These are phyloP conservation scores for Harringtonia aguacate DNA, from an alignment of 2,329 filamentous ascomycete genomes.

Conservation along the genomic window DNA sequence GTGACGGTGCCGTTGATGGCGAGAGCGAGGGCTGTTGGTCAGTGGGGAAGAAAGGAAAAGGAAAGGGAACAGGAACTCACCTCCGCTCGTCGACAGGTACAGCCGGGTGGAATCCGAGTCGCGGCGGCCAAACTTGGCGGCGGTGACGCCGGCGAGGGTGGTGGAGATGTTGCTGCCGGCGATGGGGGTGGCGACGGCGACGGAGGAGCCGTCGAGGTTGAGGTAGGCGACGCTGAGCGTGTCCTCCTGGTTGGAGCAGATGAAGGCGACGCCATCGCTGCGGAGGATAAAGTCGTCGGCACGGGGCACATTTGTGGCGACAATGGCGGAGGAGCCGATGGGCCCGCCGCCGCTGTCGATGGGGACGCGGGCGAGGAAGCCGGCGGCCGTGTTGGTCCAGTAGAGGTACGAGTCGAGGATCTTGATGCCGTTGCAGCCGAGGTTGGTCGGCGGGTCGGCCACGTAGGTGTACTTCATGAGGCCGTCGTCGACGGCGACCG, in stretches of 20 bases:
- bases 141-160: slow-evolving; percentile 1
- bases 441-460: neutral
- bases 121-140: slow-evolving; percentile 3
- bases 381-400: slow-evolving; percentile 16
- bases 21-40: slow-evolving; percentile 26
- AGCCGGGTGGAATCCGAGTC: neutral
- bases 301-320: slow-evolving; percentile 5
- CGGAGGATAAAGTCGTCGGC: slow-evolving; percentile 16
- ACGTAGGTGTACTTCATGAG: slow-evolving; percentile 8
- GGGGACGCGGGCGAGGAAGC: slow-evolving; percentile 12
- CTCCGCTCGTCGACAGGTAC: slow-evolving; percentile 3
- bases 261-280: slow-evolving; percentile 11
- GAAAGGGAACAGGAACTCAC: slow-evolving; percentile 1
- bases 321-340: slow-evolving; percentile 9
- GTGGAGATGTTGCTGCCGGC: slow-evolving; percentile 3
- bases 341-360: slow-evolving; percentile 8
- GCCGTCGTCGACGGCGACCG: slow-evolving; percentile 14
- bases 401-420: slow-evolving; percentile 14
- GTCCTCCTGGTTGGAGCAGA: slow-evolving; percentile 6
- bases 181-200: neutral
- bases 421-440: slow-evolving; percentile 17
- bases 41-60: slow-evolving; percentile 26
- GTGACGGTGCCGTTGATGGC: slow-evolving; percentile 30
- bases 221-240: slow-evolving; percentile 11
- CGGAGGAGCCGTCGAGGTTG: slow-evolving; percentile 9